Evolutionary conservation across 192 early-diverging fungal genomes (phyloP).

Genomic region (Dispira parvispora): DNA sequence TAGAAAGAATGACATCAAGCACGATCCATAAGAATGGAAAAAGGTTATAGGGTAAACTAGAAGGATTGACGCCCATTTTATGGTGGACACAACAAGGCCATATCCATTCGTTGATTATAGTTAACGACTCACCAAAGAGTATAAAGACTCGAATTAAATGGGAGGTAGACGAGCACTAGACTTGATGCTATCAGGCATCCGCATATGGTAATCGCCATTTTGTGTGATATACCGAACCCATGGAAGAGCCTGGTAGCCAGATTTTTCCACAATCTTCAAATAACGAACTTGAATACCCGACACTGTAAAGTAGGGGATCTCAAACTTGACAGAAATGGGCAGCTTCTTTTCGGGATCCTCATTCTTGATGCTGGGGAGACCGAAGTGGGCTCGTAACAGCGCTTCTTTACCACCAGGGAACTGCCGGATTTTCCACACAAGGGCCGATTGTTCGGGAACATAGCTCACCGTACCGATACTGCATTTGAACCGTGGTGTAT

Average conservation of each 20-base stretch:
- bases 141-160: slow-evolving; percentile 26
- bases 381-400: slow-evolving; percentile 74
- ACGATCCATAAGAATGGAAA: too few relatives aligned
- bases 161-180: slow-evolving; percentile 38
- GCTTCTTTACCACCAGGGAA: slow-evolving; percentile 98
- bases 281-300: slow-evolving; percentile 85
- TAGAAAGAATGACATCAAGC: too few relatives aligned
- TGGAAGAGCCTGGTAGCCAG: slow-evolving; percentile 72
- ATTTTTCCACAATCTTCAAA: slow-evolving; percentile 80
- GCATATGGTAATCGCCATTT: slow-evolving; percentile 87
- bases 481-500: slow-evolving; percentile 87
- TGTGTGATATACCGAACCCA: slow-evolving; percentile 85
- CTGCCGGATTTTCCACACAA: slow-evolving; percentile 97
- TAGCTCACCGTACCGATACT: slow-evolving; percentile 82
- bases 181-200: slow-evolving; percentile 76
- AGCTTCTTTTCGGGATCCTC: slow-evolving; percentile 68
- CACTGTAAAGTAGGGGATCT: slow-evolving; percentile 80
- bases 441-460: slow-evolving; percentile 80
- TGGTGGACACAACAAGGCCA: too few relatives aligned
- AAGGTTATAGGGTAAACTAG: too few relatives aligned
- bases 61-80: too few relatives aligned
- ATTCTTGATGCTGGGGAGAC: slow-evolving; percentile 66
- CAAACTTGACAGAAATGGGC: slow-evolving; percentile 73
- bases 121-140: too few relatives aligned
- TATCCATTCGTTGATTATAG: too few relatives aligned